Conservation (phyloP, 192 early-diverging fungal species). For the Phlyctochytrium arcticum region DNA sequence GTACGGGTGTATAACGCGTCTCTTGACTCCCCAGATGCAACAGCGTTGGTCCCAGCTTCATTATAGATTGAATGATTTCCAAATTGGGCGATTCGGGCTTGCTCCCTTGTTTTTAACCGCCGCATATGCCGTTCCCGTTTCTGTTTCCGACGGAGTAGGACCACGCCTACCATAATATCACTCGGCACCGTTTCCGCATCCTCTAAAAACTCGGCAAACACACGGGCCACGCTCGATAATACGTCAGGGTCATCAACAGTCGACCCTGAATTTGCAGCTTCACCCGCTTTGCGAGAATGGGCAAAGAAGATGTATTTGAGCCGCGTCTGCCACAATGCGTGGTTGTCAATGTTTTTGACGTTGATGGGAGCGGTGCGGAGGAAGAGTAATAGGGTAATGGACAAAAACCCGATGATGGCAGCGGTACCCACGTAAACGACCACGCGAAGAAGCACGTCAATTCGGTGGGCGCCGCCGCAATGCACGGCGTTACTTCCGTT, state of each 20-base stretch:
- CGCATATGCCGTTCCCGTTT: not conserved
- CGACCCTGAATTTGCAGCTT: not conserved
- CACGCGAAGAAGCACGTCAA: not conserved
- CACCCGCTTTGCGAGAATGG: conserved; percentile 9
- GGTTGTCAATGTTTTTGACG: conserved; percentile 23
- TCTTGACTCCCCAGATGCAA: not conserved
- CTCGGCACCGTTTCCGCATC: conserved; percentile 36
- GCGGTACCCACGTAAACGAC: conserved; percentile 13
- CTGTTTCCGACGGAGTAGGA: conserved; percentile 32
- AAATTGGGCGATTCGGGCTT: not conserved
- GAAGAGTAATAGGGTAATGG: conserved; percentile 9
- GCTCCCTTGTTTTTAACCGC: no score
- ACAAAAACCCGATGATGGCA: conserved; percentile 18
- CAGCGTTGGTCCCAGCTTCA: not conserved
- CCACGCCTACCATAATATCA: conserved; percentile 39
- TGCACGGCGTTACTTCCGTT: conserved; percentile 2
- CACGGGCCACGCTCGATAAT: conserved; percentile 35
- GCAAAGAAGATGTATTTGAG: conserved; percentile 25
- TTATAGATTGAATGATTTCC: not conserved
- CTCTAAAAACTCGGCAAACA: conserved; percentile 40
- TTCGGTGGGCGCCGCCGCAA: not conserved
- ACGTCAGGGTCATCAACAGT: conserved; percentile 20
- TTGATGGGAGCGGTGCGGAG: conserved; percentile 33
- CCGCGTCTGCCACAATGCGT: conserved; percentile 26
- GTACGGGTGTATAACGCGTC: not conserved